These are phyloP conservation scores for Boletus insuetus DNA, from an alignment of 768 basidiomycete species.

Conservation along the genomic window DNA sequence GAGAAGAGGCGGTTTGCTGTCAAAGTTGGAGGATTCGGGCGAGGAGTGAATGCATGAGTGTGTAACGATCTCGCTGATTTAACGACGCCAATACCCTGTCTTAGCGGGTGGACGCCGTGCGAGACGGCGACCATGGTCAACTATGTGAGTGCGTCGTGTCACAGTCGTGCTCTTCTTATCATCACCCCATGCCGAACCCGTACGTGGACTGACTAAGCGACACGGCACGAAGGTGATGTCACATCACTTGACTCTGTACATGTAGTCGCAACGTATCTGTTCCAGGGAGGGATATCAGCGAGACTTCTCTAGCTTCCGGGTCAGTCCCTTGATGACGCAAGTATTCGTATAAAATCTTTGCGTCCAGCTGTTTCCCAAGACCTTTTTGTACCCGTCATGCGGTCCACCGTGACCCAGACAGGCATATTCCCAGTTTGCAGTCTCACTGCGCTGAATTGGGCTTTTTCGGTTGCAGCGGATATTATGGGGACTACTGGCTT, in stretches of 20 bases:
- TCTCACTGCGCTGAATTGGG: not conserved
- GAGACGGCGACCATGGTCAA: conserved; percentile 24
- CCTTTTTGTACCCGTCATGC: not conserved
- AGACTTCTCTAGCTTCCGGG: not conserved
- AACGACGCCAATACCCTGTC: conserved; percentile 19
- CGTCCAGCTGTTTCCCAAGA: too few relatives aligned
- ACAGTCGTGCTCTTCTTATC: too few relatives aligned
- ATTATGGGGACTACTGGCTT: too few relatives aligned
- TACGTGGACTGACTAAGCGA: conserved; percentile 22
- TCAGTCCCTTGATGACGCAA: not conserved
- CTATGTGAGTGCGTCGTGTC: too few relatives aligned
- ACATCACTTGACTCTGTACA: too few relatives aligned
- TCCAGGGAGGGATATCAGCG: too few relatives aligned
- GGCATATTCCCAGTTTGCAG: not conserved
- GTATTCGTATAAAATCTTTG: not conserved
- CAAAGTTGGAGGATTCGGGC: conserved; percentile 12
- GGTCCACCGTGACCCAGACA: too few relatives aligned
- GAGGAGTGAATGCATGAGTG: conserved; percentile 37
- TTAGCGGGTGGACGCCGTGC: conserved; percentile 27
- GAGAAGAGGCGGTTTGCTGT: conserved; percentile 46
- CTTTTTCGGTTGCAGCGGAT: conserved; percentile 4
- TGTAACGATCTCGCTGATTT: conserved; percentile 43
- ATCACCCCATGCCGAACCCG: conserved; percentile 8
- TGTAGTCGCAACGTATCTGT: too few relatives aligned
- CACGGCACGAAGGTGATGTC: too few relatives aligned